Base-by-base conservation (phyloP, 2,329 filamentous ascomycete genomes). In the Xylariaceae sp. region DNA sequence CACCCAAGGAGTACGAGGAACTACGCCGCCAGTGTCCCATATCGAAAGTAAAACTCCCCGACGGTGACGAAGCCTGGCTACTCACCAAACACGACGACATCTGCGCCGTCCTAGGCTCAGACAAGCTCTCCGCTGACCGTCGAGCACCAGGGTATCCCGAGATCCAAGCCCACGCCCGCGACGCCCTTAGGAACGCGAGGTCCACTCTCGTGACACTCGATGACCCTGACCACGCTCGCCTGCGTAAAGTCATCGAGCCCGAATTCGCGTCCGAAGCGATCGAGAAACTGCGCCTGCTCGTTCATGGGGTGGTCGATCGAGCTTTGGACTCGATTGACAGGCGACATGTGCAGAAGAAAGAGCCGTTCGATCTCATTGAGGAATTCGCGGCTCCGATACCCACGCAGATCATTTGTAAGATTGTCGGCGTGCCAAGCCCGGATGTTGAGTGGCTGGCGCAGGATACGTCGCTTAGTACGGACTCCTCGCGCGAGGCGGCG, bases 61-160 rank as follows among this genome's bases (percentile, higher is more conserved):
- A 27, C 16, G 42, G 48, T 20, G 21, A 40, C 12, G 8, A 23
- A 10, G 48, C 42, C 7, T 49, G 42, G 42, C 41, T 51, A 10
- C 27, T 51, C 27, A 44, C 46, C 3, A 25, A 32, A 19, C 46
- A 51, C 23, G 22, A 34, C 16, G 46, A 49, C 35, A 38, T 40
- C 19, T 37, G 23, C 17, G 21, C 19, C 12, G 36, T 37, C n/a
- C 37, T 51, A 8, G 27, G 41, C 11, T 40, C 39, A 16, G 27
- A n/a, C 1, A 40, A 40, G 20, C 22, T 49, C 5, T 42, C 40
- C 25, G 46, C 39, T 2, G 38, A 51, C 33, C 45, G 38, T 32
- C 42, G 33, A 6, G 35, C 42, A 14, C 46, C 46, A 7, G 46
- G 46, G 19, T 51, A 51, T 25, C 42, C 46, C 14, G 37, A 45